Evolutionary conservation across 1,284 basidiomycete species (phyloP), one percentile per base, ranked within the genome.

Genomic region (Earliella scabrosa): DNA sequence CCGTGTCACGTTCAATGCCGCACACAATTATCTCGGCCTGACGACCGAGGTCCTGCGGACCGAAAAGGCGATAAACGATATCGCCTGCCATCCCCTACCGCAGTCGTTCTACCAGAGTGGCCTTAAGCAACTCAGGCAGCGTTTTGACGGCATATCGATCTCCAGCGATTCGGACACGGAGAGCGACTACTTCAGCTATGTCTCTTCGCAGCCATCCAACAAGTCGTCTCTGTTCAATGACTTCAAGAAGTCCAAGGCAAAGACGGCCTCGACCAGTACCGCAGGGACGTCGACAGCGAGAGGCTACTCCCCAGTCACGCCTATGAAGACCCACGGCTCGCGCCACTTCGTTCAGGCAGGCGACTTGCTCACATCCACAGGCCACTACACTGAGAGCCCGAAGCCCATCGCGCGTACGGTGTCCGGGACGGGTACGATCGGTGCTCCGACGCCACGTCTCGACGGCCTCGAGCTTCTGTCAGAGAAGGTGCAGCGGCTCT

Each of bases 21-120:
- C 97, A 0, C 97, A 99, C 74, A 92, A 92, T 68, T 99, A 98
- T 71, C 85, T 99, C 8, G 97, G 97, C 2, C 74, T 99, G 48
- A 99, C 97, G 0, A 89, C 90, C 26, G 97, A 99, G 73, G 93
- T 99, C 11, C 87, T 99, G 50, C 87, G 95, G 26, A 97, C 97
- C 0, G 97, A 99, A 75, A 93, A 97, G 67, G 89, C 93, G 0
- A 95, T 99, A 71, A 99, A 99, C 68, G 89, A 95, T 58, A 88
- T 98, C 58, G 97, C 97, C 13, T 96, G 94, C 59, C 94, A 98
- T 71, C 96, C 97, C 4, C 80, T 99, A 1, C 96, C 97, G 0
- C 76, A 85, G 23, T 85, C 86, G 0, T 99, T 99, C 75, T 99
- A 98, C 70, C 91, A 95, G 68, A 88, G 92, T n/a, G 97, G 97